A percentile compares a stretch with the other conserved stretches of the same genome.
phyloP scores from a whole-genome alignment of 2,329 filamentous ascomycete species.

The Aureobasidium melanogenum region DNA sequence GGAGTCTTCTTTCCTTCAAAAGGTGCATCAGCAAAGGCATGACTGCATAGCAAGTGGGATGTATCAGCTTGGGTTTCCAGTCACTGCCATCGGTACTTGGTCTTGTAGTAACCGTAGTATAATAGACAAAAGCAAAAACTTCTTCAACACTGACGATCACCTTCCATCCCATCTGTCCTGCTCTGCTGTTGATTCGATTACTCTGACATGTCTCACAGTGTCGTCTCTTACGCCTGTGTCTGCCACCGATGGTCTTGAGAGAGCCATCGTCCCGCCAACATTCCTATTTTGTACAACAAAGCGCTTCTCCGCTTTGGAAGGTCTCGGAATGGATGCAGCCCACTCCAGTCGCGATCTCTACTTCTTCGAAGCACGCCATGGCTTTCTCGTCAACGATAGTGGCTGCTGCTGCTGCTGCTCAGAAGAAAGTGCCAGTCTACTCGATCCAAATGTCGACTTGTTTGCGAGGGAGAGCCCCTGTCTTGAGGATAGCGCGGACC shows the following conservation, averaged over 20 bases:
- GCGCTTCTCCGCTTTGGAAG: not conserved
- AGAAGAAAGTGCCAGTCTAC: no score
- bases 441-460: not conserved
- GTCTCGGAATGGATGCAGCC: not conserved
- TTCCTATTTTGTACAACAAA: no score
- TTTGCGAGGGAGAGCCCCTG: not conserved
- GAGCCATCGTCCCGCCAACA: no score
- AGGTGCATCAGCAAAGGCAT: not conserved
- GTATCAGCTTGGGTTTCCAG: not conserved
- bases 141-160: not conserved
- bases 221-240: no score
- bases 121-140: not conserved
- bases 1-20: not conserved
- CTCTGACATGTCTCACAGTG: not conserved
- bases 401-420: no score
- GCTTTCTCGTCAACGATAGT: not conserved
- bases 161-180: not conserved
- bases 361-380: not conserved
- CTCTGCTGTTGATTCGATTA: not conserved
- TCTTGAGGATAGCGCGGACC: no score
- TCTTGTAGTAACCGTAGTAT: not conserved
- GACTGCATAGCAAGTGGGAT: not conserved
- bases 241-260: no score
- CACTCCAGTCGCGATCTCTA: not conserved
- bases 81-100: not conserved